phyloP scores from a whole-genome alignment of 2,329 filamentous ascomycete genomes.

The Neofusicoccum umdonicola region DNA sequence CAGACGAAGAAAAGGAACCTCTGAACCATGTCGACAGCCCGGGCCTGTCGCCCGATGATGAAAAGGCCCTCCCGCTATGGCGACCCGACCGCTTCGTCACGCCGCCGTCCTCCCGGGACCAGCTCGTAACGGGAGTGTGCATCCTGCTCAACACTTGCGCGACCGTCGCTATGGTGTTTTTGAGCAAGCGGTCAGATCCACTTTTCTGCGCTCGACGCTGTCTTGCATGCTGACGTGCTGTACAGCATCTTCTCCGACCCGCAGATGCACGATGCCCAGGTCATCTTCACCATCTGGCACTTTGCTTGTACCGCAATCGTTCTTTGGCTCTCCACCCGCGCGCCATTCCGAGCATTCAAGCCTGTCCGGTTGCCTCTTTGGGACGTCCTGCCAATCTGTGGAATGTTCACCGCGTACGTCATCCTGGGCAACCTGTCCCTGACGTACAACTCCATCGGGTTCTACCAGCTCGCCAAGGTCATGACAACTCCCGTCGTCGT shows the following conservation, averaged over 20 bases:
- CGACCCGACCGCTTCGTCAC: not conserved
- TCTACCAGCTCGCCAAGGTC: slow-evolving; percentile 50
- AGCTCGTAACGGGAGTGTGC: slow-evolving; percentile 39
- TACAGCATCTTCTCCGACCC: slow-evolving; percentile 44
- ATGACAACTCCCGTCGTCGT: slow-evolving; percentile 50
- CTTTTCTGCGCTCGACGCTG: slow-evolving; percentile 26
- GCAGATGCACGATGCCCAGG: slow-evolving; percentile 45
- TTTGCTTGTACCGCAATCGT: slow-evolving; percentile 46
- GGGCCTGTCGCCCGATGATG: slow-evolving; percentile 9
- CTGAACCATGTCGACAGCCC: not conserved
- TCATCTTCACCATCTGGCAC: slow-evolving; percentile 50
- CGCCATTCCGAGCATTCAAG: slow-evolving; percentile 46
- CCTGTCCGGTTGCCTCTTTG: slow-evolving; percentile 43
- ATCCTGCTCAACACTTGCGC: slow-evolving; percentile 45
- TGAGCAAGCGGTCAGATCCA: slow-evolving; percentile 38
- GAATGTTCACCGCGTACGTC: slow-evolving; percentile 47
- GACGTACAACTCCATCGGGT: slow-evolving; percentile 48
- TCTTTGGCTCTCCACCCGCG: slow-evolving; percentile 42
- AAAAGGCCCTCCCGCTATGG: slow-evolving; percentile 16
- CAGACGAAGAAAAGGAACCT: slow-evolving; percentile 6
- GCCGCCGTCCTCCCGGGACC: slow-evolving; percentile 23
- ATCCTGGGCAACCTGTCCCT: slow-evolving; percentile 47
- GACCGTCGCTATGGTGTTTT: slow-evolving; percentile 44
- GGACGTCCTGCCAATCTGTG: slow-evolving; percentile 46
- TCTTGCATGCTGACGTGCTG: not conserved